A percentile compares a stretch with the other conserved stretches of the same genome.
Evolutionary conservation across 768 basidiomycete genomes (phyloP).

Genomic region (Neoboletus magnificus): DNA sequence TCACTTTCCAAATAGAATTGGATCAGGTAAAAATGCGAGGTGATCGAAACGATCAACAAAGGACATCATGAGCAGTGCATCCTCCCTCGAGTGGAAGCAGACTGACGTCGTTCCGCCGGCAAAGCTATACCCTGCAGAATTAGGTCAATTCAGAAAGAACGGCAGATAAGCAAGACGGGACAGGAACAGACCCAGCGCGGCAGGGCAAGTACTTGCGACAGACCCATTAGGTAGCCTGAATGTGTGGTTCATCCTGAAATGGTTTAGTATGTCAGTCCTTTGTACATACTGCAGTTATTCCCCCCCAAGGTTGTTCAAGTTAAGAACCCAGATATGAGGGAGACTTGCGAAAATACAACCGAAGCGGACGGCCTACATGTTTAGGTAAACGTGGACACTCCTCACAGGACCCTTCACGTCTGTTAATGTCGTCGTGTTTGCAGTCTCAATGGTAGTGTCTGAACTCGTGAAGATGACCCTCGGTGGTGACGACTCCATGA

Average conservation of each 20-base stretch:
- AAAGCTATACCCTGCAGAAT: constrained; percentile 58
- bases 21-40: neutral
- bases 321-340: neutral
- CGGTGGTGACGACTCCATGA: constrained; percentile 46
- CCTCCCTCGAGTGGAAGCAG: neutral
- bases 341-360: neutral
- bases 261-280: neutral
- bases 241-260: constrained; percentile 54
- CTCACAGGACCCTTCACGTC: constrained; percentile 58
- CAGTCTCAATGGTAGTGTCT: constrained; percentile 18
- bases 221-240: constrained; percentile 69
- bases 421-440: constrained; percentile 30
- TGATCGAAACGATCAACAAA: neutral
- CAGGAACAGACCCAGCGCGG: constrained; percentile 60
- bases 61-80: neutral
- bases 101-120: constrained; percentile 78
- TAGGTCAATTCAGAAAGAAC: neutral
- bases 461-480: constrained; percentile 13
- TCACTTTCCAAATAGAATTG: constrained; percentile 34
- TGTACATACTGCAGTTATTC: neutral
- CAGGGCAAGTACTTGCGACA: constrained; percentile 66
- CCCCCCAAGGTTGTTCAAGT: neutral
- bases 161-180: constrained; percentile 1
- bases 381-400: constrained; percentile 66
- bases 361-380: constrained; percentile 51